These are phyloP conservation scores for Zanthoxylum bungeanum DNA, from an alignment of 345 rosid genomes.

Conservation along the genomic window DNA sequence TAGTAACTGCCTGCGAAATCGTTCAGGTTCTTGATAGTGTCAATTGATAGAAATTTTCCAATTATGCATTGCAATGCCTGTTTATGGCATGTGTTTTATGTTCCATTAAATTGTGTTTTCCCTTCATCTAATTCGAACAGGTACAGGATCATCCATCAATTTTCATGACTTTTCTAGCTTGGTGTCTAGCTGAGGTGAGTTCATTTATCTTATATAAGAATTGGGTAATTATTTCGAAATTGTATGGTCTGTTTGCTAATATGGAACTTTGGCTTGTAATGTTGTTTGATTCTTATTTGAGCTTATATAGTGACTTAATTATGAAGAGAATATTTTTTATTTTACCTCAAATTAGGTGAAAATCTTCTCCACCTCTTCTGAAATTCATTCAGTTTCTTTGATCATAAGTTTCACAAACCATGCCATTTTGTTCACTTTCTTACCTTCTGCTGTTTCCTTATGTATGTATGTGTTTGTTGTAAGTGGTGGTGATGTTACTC, in stretches of 20 bases:
- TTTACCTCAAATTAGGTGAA: not conserved
- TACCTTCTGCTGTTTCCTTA: not conserved
- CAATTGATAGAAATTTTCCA: not conserved
- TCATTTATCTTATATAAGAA: constrained; percentile 4
- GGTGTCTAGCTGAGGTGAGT: constrained; percentile 76
- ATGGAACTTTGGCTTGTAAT: not conserved
- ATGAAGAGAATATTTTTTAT: not conserved
- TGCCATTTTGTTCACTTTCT: not conserved
- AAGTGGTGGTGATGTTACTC: not conserved
- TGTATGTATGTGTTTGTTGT: not conserved
- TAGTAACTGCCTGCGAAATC: constrained; percentile 47
- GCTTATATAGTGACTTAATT: not conserved
- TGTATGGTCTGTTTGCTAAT: not conserved
- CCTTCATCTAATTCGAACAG: constrained; percentile 26
- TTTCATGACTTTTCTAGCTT: constrained; percentile 65
- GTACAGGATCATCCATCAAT: constrained; percentile 65
- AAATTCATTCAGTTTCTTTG: not conserved
- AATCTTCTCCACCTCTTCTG: not conserved
- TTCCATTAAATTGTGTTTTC: not conserved
- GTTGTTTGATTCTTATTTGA: not conserved
- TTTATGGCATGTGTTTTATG: not conserved
- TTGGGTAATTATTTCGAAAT: not conserved
- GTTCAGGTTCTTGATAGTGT: constrained; percentile 40
- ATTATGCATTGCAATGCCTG: not conserved
- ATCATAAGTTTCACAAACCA: not conserved